Evolutionary conservation across 2,329 filamentous ascomycete genomes (phyloP), one percentile per base, ranked within the genome.

Genomic region (Arthrobotrys conoides): DNA sequence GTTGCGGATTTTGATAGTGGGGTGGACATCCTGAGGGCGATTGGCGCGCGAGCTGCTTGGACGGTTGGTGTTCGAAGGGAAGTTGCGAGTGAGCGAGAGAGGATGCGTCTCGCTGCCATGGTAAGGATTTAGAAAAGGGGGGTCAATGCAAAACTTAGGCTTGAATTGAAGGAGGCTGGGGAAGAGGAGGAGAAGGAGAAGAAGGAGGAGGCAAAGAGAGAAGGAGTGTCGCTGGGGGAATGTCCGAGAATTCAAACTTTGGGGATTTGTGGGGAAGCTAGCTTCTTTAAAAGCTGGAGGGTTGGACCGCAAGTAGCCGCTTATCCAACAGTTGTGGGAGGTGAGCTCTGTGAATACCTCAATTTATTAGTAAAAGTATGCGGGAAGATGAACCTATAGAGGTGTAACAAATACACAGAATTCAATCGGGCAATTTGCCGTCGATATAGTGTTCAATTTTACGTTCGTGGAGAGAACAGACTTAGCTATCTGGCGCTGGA

Each of bases 21-120:
- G 63, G 65, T 63, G 59, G 73, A 57, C 65, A 77, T 71, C 55
- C 71, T 71, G 36, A 73, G 65, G 36, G 80, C 66, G 14, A 61
- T 44, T 61, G 57, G 57, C 33, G 57, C 53, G 49, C 64, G 77
- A n/a, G 75, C 24, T 46, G 63, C 48, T 57, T 71, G 46, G 24
- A 72, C 53, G 12, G 61, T 64, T 48, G 68, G 69, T 57, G 80
- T 81, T 49, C 80, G 75, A 51, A 81, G 69, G 22, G 68, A 49
- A 18, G 75, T 67, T 53, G 71, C 51, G 33, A 81, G 12, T 51
- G 80, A 79, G 63, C 75, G 77, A 46, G 78, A 64, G 51, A 81
- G 71, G 38, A 81, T 59, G 59, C 80, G 80, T 51, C 69, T 71
- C 46, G 78, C 61, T 65, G 80, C 71, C 80, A 81, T 81, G 27